Base-by-base conservation (phyloP, 371 early-diverging fungal genomes). In the Mycotypha africana region DNA sequence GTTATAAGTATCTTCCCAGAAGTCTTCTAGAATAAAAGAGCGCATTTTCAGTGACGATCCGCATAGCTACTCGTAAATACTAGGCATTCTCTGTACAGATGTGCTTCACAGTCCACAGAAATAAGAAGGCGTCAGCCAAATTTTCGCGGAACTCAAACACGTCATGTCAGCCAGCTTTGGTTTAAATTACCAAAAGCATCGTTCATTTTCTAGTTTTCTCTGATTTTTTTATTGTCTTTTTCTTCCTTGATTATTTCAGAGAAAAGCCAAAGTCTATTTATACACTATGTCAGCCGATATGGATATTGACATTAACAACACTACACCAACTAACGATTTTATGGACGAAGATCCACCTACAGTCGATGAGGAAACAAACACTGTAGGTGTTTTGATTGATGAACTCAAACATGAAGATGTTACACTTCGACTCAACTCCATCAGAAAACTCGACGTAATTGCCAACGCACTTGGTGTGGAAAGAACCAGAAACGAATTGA, bases 331-430 rank as follows among this genome's bases (percentile, higher is more conserved):
- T 42, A 57, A 60, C 46, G 73, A 73, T 41, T 73, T 60, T 39
- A 73, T 73, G 73, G 73, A 73, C 47, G 73, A 73, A 47, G 73
- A 73, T 50, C 62, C 67, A 16, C 60, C 64, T 47, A 53, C 56
- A 22, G 45, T 57, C n/a, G 52, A 39, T 42, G 58, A 63, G 51
- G 69, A 66, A 35, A 38, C 53, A 14, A 90, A 86, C 61, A 90
- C 92, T 33, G 88, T 96, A 42, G 95, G 93, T 40, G 81, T 90
- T 37, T 69, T 94, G 49, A 88, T 96, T 65, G 98, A 98, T 76
- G 97, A 97, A 70, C 82, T 98, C 45, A 95, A 95, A 74, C 94
- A 94, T 72, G 98, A 98, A 63, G 97, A 95, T 70, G 85, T 93
- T 31, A 74, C 86, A 32, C 79, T 89, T 60, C 82, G 97, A 47